Percentiles rank a stretch among this genome's conserved stretches.
Evolutionary conservation across 352 stramenopile genomes (phyloP).

Genomic region (Globisporangium cystogenes): DNA sequence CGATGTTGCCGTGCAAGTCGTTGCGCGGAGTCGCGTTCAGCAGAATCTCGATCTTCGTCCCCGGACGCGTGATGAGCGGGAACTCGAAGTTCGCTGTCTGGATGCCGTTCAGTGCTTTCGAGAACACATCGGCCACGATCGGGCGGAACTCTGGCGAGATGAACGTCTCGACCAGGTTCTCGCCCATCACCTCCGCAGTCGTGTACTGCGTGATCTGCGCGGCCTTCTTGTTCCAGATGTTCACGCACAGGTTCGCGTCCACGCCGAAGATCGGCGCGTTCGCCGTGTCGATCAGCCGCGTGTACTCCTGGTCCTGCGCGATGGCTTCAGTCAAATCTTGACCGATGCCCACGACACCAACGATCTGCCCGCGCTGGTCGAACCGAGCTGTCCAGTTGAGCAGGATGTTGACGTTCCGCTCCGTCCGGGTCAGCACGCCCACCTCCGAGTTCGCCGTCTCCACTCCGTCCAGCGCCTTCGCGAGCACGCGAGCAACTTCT

Average conservation of each 20-base stretch:
- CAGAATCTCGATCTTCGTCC: conserved; percentile 70
- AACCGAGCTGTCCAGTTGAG: conserved; percentile 67
- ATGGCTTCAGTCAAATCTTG: conserved; percentile 86
- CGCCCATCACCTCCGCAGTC: conserved; percentile 70
- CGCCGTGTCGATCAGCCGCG: conserved; percentile 86
- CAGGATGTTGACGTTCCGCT: conserved; percentile 53
- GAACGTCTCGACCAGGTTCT: conserved; percentile 83
- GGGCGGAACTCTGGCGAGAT: conserved; percentile 70
- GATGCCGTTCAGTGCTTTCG: conserved; percentile 60
- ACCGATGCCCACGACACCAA: conserved; percentile 83
- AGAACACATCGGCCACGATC: conserved; percentile 65
- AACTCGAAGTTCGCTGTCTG: conserved; percentile 87
- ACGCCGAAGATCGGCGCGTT: conserved; percentile 91
- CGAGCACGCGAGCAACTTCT: conserved; percentile 39
- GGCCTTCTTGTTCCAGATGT: conserved; percentile 92
- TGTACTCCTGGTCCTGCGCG: conserved; percentile 85
- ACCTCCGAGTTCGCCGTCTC: conserved; percentile 86
- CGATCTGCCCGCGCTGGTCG: conserved; percentile 67
- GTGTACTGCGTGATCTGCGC: conserved; percentile 85
- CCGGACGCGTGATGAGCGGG: conserved; percentile 66
- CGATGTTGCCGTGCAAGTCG: conserved; percentile 71
- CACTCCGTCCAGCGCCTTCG: conserved; percentile 49
- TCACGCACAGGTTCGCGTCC: conserved; percentile 83
- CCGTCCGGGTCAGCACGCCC: conserved; percentile 62
- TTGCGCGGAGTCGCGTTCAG: conserved; percentile 70